Conservation (phyloP, 805 yeast genomes). For the Candida pini region DNA sequence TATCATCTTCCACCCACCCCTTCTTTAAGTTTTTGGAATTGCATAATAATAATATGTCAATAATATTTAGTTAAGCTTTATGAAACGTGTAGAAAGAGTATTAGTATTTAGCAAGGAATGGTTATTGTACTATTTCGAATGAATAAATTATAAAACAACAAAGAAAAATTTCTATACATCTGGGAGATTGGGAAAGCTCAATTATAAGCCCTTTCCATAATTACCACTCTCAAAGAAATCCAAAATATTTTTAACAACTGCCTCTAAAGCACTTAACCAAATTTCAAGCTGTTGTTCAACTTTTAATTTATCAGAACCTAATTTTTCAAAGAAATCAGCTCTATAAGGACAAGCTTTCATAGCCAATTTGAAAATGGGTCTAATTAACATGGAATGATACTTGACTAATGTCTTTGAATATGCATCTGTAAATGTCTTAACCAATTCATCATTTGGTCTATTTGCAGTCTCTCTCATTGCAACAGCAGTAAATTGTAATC, state of each 20-base stretch:
- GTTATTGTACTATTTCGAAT: neutral
- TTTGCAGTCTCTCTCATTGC: constrained; percentile 79
- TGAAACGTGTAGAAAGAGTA: no score
- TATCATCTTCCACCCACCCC: neutral
- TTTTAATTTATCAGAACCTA: constrained; percentile 68
- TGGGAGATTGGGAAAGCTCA: neutral
- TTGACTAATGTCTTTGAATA: constrained; percentile 74
- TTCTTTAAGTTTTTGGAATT: neutral
- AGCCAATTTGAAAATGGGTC: constrained; percentile 86
- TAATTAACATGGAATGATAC: constrained; percentile 75
- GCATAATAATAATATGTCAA: neutral
- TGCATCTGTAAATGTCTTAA: constrained; percentile 78
- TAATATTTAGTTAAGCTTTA: no score
- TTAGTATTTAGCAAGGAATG: no score
- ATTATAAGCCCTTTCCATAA: constrained; percentile 83
- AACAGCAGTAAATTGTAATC: constrained; percentile 83
- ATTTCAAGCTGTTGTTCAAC: constrained; percentile 58
- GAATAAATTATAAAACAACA: neutral
- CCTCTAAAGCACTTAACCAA: constrained; percentile 77
- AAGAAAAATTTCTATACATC: neutral
- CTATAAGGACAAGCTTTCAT: constrained; percentile 95
- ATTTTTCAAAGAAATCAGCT: constrained; percentile 74
- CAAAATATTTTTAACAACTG: constrained; percentile 65
- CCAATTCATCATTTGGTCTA: constrained; percentile 58
- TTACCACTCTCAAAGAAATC: constrained; percentile 74